Evolutionary conservation across 2,329 filamentous ascomycete genomes (phyloP), one percentile per base, ranked within the genome.

Genomic region (Tolypocladium inflatum): DNA sequence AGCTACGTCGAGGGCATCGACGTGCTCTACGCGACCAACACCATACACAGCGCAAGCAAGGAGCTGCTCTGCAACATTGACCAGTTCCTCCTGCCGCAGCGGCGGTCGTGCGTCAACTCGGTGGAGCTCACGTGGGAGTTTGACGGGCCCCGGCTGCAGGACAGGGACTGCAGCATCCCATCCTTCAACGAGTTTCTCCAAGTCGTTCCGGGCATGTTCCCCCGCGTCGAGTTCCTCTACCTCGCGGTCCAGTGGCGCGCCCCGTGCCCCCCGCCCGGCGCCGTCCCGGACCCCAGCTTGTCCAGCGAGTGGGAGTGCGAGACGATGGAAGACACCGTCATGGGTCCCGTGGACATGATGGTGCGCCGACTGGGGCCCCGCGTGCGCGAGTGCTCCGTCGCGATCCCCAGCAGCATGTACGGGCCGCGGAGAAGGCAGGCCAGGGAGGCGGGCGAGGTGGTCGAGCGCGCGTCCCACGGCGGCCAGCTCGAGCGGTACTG

Each of bases 1-100:
- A 68, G 67, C 35, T 72, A 69, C 53, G 17, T 63, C 3, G 68
- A 72, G 42, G 68, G 65, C 3, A 63, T 70, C 43, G 59, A 68
- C 9, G 60, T 70, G 8, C 60, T 73, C 7, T 73, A 69, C 57
- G 48, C 61, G 2, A 65, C 64, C 6, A 73, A 71, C 55, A 68
- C 62, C 11, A 61, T 69, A 26, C 57, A 66, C 37, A 62, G 61
- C 1, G 55, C 64, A 30, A 64, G 64, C 56, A 62, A 63, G 11
- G 55, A 45, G 8, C 53, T 69, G 58, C 23, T 68, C 7, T 41
- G 63, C 52, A 33, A 58, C 11, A 43, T 66, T 19, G 51, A 51
- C 3, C 43, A 48, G 2, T 57, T 68, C 6, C 54, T 69, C 4
- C 61, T 63, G 2, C 63, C 63, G 3, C 63, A 67, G 19, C 61